Conservation (phyloP, 2,329 filamentous ascomycete genomes). For the Rhytidhysteron rufulum region DNA sequence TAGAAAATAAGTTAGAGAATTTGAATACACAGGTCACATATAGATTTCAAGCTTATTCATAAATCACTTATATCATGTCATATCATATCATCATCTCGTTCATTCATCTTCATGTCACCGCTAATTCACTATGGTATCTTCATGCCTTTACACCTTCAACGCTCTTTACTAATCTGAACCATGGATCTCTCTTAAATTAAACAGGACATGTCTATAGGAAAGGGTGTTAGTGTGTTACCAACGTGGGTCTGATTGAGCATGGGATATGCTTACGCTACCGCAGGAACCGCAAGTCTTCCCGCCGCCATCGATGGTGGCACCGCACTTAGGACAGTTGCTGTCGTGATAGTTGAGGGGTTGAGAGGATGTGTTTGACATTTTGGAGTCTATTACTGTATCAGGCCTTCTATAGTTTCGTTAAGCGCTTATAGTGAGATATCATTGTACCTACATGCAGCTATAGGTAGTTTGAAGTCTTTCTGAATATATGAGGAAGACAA, state of each 20-base stretch:
- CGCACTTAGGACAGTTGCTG: slow-evolving; percentile 37
- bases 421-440: too few relatives aligned
- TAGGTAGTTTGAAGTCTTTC: too few relatives aligned
- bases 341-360: slow-evolving; percentile 28
- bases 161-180: background rate
- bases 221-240: background rate
- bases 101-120: background rate
- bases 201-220: background rate
- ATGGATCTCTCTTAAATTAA: background rate
- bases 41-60: too few relatives aligned
- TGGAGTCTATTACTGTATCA: too few relatives aligned
- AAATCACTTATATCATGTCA: too few relatives aligned
- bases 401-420: too few relatives aligned
- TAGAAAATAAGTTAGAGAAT: background rate
- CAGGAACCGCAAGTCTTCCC: slow-evolving; percentile 36
- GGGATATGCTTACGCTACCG: slow-evolving; percentile 36
- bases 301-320: slow-evolving; percentile 25
- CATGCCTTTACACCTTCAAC: background rate
- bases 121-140: background rate
- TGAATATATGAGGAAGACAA: too few relatives aligned
- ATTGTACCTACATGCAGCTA: too few relatives aligned
- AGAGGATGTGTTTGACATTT: slow-evolving; percentile 22
- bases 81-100: background rate
- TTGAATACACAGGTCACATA: background rate
- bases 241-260: background rate